phyloP scores from a whole-genome alignment of 2,329 filamentous ascomycete genomes.

The Gliomastix tumulicola region DNA sequence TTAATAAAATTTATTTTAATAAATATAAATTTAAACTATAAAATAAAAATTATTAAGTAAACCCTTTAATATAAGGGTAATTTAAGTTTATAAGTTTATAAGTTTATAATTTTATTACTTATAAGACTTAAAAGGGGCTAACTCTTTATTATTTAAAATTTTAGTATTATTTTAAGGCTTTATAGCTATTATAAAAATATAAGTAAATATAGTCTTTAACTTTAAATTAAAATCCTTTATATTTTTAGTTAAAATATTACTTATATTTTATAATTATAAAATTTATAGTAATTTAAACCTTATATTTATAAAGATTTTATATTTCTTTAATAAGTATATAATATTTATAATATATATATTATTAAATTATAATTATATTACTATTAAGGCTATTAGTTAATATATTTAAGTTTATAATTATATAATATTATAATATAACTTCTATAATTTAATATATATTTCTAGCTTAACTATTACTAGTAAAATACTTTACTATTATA shows the following conservation, averaged over 20 bases:
- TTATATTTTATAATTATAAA: not conserved
- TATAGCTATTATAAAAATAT: not conserved
- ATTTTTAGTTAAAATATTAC: not conserved
- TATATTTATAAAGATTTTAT: too few species aligned
- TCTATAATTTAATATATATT: too few species aligned
- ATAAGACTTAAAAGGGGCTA: not conserved
- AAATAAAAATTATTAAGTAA: not conserved
- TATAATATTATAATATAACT: too few species aligned
- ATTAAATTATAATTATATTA: too few species aligned
- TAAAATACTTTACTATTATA: too few species aligned
- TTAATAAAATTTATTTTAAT: not conserved
- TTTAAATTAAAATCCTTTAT: not conserved
- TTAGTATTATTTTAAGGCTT: not conserved
- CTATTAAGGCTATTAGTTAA: too few species aligned
- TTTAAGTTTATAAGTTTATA: not conserved
- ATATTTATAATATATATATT: too few species aligned
- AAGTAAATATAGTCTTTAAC: not conserved
- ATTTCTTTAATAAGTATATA: too few species aligned
- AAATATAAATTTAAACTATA: not conserved
- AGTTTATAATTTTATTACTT: not conserved
- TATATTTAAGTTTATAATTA: too few species aligned
- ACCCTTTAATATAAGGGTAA: too few species aligned
- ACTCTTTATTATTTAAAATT: not conserved
- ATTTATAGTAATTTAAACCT: not conserved
- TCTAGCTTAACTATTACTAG: too few species aligned